Evolutionary conservation across 768 basidiomycete genomes (phyloP).

Genomic region (Agaricus sinodeliciosus): DNA sequence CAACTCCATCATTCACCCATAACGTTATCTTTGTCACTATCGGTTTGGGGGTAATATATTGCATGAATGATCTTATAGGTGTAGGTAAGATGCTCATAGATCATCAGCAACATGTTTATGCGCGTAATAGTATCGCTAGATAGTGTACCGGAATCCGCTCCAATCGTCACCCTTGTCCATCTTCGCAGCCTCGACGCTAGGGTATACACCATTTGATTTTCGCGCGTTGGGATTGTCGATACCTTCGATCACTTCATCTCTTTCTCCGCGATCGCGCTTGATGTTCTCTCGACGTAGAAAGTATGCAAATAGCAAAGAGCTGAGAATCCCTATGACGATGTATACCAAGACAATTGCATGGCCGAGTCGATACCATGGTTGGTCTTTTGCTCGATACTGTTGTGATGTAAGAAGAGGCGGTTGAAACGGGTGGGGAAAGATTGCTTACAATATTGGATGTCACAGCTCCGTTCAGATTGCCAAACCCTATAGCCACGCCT

Average conservation of each 20-base stretch:
- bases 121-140: slow-evolving; percentile 22
- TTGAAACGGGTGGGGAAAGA: slow-evolving; percentile 1
- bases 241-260: slow-evolving; percentile 58
- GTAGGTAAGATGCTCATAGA: no score
- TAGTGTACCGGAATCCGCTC: slow-evolving; percentile 70
- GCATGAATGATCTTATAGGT: not conserved
- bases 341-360: slow-evolving; percentile 67
- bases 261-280: slow-evolving; percentile 56
- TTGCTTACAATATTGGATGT: slow-evolving; percentile 55
- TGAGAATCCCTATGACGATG: slow-evolving; percentile 58
- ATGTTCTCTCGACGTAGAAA: slow-evolving; percentile 53
- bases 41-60: not conserved
- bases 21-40: not conserved
- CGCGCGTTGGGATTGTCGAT: slow-evolving; percentile 35
- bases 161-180: slow-evolving; percentile 62
- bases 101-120: no score
- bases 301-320: slow-evolving; percentile 39
- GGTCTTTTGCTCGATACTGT: slow-evolving; percentile 59
- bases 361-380: slow-evolving; percentile 64
- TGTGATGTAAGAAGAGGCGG: not conserved
- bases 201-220: slow-evolving; percentile 47
- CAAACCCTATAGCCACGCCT: slow-evolving; percentile 64
- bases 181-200: slow-evolving; percentile 50
- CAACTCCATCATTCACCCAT: slow-evolving; percentile 9
- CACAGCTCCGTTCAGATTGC: slow-evolving; percentile 66